These are phyloP conservation scores for Liquidambar formosana DNA, from an alignment of 164 flowering plant species.

Conservation along the genomic window DNA sequence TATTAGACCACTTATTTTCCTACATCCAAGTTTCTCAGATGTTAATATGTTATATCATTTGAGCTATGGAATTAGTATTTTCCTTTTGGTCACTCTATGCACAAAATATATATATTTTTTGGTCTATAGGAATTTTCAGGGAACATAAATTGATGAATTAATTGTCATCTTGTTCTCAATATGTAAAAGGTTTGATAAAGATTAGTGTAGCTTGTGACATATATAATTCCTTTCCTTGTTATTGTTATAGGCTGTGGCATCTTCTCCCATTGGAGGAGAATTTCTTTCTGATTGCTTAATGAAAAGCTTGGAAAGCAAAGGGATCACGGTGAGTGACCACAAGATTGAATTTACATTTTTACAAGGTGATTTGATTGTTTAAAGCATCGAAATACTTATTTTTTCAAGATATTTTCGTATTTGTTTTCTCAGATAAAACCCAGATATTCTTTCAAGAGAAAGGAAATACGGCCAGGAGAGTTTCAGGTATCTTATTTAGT, in stretches of 20 bases:
- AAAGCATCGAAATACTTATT: conserved; percentile 6
- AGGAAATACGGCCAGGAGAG: conserved; percentile 85
- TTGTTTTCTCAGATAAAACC: conserved; percentile 73
- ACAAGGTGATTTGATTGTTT: conserved; percentile 2
- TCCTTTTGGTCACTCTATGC: too few species aligned
- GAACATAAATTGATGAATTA: not conserved
- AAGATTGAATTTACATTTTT: not conserved
- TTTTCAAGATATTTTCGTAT: conserved; percentile 4
- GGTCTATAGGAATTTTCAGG: too few species aligned
- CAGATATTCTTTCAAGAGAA: conserved; percentile 86
- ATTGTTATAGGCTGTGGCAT: conserved; percentile 61
- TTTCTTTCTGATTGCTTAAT: conserved; percentile 84
- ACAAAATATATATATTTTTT: too few species aligned
- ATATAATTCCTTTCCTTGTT: not conserved
- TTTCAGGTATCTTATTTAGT: conserved; percentile 62
- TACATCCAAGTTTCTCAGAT: too few species aligned
- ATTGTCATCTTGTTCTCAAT: not conserved
- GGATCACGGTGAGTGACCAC: conserved; percentile 55
- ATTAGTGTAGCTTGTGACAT: not conserved
- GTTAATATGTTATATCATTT: too few species aligned
- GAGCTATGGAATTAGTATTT: too few species aligned
- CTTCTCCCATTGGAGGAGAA: conserved; percentile 96
- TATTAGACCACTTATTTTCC: too few species aligned
- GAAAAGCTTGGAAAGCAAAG: conserved; percentile 96
- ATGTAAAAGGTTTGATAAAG: not conserved